Percentiles rank a stretch among this genome's conserved stretches.
phyloP scores from a whole-genome alignment of 208 protist genomes.

The Crithidia expoeki region DNA sequence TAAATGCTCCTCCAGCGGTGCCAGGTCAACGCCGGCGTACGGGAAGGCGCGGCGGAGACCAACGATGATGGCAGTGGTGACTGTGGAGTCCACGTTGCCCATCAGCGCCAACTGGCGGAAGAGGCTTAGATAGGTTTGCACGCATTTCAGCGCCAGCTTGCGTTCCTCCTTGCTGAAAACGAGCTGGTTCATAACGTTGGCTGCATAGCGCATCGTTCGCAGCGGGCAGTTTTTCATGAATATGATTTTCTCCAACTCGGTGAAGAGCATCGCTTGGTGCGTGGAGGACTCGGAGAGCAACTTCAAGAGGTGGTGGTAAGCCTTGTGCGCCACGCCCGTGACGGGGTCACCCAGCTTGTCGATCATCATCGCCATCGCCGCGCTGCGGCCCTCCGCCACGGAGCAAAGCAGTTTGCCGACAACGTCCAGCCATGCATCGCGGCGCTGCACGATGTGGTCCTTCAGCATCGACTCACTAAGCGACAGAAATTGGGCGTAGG shows the following conservation, averaged over 20 bases:
- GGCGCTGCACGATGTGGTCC: constrained; percentile 81
- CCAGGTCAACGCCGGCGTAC: constrained; percentile 85
- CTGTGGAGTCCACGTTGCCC: constrained; percentile 73
- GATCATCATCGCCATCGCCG: constrained; percentile 89
- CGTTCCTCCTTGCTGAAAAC: constrained; percentile 92
- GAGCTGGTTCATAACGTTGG: constrained; percentile 93
- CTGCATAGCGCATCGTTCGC: constrained; percentile 87
- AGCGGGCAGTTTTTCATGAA: constrained; percentile 92
- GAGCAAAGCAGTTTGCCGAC: constrained; percentile 86
- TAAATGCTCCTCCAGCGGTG: constrained; percentile 80
- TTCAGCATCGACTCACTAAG: constrained; percentile 90
- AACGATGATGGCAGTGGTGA: constrained; percentile 91
- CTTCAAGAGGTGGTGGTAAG: constrained; percentile 85
- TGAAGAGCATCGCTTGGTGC: constrained; percentile 84
- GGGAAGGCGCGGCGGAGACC: constrained; percentile 92
- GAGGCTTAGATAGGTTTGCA: constrained; percentile 89
- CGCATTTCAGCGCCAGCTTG: constrained; percentile 85
- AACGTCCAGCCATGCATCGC: constrained; percentile 86
- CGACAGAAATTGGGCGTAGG: constrained; percentile 88
- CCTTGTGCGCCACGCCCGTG: constrained; percentile 77
- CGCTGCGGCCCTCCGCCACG: constrained; percentile 78
- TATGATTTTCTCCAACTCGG: constrained; percentile 89
- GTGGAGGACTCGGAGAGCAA: constrained; percentile 88
- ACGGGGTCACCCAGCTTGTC: constrained; percentile 91
- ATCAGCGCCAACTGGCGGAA: constrained; percentile 82